Evolutionary conservation across 2,329 filamentous ascomycete genomes (phyloP), one percentile per base, ranked within the genome.

Genomic region (Biscogniauxia mediterranea): DNA sequence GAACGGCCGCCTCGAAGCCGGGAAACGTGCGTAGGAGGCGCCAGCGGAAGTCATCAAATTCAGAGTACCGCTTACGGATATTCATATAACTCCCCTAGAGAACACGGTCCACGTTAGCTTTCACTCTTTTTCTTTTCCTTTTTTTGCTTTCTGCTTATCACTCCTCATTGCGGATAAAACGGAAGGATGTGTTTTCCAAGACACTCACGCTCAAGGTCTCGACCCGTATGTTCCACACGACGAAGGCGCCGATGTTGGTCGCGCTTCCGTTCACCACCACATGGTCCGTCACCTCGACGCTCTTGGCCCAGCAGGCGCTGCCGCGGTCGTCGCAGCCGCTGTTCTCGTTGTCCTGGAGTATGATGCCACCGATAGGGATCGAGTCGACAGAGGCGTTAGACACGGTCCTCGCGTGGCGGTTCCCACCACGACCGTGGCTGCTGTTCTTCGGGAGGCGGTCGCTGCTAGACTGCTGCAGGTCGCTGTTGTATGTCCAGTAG

Each of bases 221-320:
- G 52, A 99, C 91, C 54, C 84, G 87, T 70, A 95, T 93, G 73
- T 92, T 95, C 91, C 92, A 99, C 7, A 97, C 93, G 1, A 97
- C 92, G 78, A 98, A 99, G 1, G 93, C 91, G n/a, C 94, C 94
- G 26, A 87, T 81, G 66, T 81, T 85, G 15, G 81, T 84, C 42
- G 81, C 74, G 64, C 82, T 81, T 56, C 83, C 81, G 61, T 86
- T 84, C 53, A 89, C 81, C 20, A 85, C 68, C 11, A 83, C 83
- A 71, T 84, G 77, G 69, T 85, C 83, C 46, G 81, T 78, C 51
- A 89, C 80, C 66, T 84, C 80, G 58, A 88, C 86, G 71, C 84
- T 86, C 75, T 80, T 83, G 28, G 86, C 86, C 86, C 86, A 89
- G 74, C 86, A 89, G 13, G 84, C 85, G 49, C 61, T 65, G 3